Percentiles rank a stretch among this genome's conserved stretches.
Conservation (phyloP, 192 early-diverging fungal genomes). For the Geranomyces variabilis region DNA sequence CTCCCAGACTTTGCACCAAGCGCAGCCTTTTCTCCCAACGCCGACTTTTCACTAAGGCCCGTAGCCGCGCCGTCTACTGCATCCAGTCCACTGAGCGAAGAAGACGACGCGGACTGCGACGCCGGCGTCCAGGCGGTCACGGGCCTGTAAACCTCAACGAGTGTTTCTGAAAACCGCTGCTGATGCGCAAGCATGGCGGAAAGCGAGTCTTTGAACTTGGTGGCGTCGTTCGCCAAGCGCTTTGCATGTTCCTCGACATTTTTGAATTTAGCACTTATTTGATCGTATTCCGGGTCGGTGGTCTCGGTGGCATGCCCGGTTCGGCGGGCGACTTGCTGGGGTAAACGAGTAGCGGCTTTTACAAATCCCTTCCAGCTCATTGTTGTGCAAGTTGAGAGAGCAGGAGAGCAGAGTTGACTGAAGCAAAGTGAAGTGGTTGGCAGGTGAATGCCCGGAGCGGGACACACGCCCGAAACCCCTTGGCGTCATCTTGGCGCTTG, state of each 20-base stretch:
- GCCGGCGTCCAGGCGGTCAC: background rate
- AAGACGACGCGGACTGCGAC: too few relatives aligned
- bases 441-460: too few relatives aligned
- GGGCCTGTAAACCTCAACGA: conserved; percentile 58
- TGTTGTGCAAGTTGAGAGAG: too few relatives aligned
- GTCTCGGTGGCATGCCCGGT: conserved; percentile 58
- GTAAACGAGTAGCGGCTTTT: conserved; percentile 80
- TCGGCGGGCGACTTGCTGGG: conserved; percentile 70
- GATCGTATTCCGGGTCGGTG: conserved; percentile 69
- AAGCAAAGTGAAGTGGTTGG: too few relatives aligned
- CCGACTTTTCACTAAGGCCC: too few relatives aligned
- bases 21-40: too few relatives aligned
- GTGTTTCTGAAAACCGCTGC: conserved; percentile 55
- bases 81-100: too few relatives aligned
- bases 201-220: conserved; percentile 66
- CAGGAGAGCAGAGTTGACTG: too few relatives aligned
- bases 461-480: too few relatives aligned
- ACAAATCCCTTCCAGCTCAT: conserved; percentile 77
- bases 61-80: too few relatives aligned
- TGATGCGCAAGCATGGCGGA: conserved; percentile 61
- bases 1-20: too few relatives aligned
- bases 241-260: conserved; percentile 59
- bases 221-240: conserved; percentile 64
- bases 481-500: too few relatives aligned
- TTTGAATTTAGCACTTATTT: conserved; percentile 64